phyloP scores from a whole-genome alignment of 2,329 filamentous ascomycete genomes.

The Sporothrix luriei region DNA sequence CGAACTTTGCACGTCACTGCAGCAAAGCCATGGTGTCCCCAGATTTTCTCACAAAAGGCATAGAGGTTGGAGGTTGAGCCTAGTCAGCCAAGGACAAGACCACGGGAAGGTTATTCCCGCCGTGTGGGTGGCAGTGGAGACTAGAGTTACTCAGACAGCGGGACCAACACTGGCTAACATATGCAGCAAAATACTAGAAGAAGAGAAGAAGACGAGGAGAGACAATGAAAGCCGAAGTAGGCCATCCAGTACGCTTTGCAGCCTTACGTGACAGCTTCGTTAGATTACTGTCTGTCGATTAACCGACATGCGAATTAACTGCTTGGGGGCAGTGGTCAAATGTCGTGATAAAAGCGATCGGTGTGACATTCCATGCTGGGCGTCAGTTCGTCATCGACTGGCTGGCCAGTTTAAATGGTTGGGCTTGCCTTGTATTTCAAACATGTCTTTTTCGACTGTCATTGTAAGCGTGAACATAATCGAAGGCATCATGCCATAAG shows the following conservation, averaged over 20 bases:
- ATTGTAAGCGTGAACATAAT: neutral
- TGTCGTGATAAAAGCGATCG: too few relatives aligned
- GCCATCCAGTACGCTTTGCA: too few relatives aligned
- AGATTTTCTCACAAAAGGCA: too few relatives aligned
- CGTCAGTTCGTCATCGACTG: too few relatives aligned
- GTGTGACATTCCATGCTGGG: too few relatives aligned
- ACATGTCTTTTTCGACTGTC: neutral
- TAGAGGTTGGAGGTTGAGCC: neutral
- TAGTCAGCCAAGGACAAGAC: slow-evolving; percentile 1
- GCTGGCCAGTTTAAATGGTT: neutral
- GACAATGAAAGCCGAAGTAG: neutral
- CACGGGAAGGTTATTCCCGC: slow-evolving; percentile 25
- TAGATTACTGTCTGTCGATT: too few relatives aligned
- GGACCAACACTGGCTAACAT: slow-evolving; percentile 1
- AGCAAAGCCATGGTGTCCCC: neutral
- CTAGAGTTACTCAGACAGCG: neutral
- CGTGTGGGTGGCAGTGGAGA: slow-evolving; percentile 13
- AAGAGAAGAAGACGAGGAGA: neutral
- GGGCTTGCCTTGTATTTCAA: neutral
- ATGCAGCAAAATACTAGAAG: too few relatives aligned
- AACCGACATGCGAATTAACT: too few relatives aligned
- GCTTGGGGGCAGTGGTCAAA: too few relatives aligned
- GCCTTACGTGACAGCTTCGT: too few relatives aligned
- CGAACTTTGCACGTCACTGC: neutral
- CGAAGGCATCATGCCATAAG: neutral